Percentiles rank a stretch among this genome's conserved stretches.
Conservation (phyloP, 2,329 filamentous ascomycete species). For the Talaromyces islandicus region DNA sequence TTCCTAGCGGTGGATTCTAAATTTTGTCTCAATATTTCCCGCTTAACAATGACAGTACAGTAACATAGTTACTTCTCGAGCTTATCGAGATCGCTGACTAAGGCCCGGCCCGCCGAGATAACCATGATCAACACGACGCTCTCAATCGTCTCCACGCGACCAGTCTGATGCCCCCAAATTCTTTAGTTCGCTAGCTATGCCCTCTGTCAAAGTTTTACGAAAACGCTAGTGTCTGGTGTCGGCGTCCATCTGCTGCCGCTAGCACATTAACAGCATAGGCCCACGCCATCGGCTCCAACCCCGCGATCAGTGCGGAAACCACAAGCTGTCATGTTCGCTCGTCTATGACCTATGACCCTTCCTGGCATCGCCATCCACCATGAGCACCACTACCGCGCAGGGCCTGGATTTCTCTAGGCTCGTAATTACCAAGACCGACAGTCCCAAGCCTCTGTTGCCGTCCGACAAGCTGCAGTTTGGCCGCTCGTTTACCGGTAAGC, state of each 20-base stretch:
- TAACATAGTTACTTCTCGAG: too few species aligned
- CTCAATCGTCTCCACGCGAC: not conserved
- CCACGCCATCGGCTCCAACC: not conserved
- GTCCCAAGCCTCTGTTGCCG: slow-evolving; percentile 5
- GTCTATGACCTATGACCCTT: not conserved
- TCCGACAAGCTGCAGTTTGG: slow-evolving; percentile 10
- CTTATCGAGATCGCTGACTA: too few species aligned
- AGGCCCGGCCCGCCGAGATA: too few species aligned
- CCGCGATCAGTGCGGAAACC: not conserved
- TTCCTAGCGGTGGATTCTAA: too few species aligned
- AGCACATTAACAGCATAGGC: not conserved
- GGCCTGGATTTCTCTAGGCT: not conserved
- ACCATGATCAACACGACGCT: not conserved
- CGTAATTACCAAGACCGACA: not conserved
- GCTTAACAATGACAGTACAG: too few species aligned
- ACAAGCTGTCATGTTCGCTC: not conserved
- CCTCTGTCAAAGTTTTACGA: too few species aligned
- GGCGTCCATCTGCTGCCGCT: not conserved
- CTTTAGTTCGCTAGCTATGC: too few species aligned
- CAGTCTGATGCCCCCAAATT: not conserved
- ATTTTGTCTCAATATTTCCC: too few species aligned
- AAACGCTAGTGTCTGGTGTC: not conserved
- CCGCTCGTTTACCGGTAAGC: slow-evolving; percentile 9
- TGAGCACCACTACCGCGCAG: not conserved
- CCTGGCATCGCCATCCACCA: not conserved